These are phyloP conservation scores for Cinnamomum micranthum DNA, from an alignment of 164 flowering plant species.

Conservation along the genomic window DNA sequence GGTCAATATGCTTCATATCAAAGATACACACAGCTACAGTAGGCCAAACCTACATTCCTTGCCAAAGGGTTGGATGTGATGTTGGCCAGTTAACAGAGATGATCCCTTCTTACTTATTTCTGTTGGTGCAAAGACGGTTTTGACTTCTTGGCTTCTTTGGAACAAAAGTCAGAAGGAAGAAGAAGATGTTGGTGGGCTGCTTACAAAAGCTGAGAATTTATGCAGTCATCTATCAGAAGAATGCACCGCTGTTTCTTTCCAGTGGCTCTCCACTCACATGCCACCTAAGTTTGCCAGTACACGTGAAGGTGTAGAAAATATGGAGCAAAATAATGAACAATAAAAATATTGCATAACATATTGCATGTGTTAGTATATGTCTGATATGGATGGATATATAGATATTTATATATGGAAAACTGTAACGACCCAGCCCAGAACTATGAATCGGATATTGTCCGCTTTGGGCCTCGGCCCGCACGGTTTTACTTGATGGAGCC, in stretches of 20 bases:
- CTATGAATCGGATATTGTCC: too few relatives aligned
- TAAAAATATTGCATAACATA: too few relatives aligned
- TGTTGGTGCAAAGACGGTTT: slow-evolving; percentile 90
- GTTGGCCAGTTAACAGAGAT: slow-evolving; percentile 28
- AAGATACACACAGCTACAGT: slow-evolving; percentile 33
- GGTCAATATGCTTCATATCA: slow-evolving; percentile 74
- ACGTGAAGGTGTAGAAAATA: slow-evolving; percentile 20
- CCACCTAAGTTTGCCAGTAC: slow-evolving; percentile 52
- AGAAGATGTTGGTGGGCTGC: slow-evolving; percentile 5
- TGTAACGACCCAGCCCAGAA: too few relatives aligned
- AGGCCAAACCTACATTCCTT: slow-evolving; percentile 14
- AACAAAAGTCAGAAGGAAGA: slow-evolving; percentile 26
- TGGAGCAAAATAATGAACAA: slow-evolving; percentile 9
- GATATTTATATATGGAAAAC: too few relatives aligned
- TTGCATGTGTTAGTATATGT: too few relatives aligned
- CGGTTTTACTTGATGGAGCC: too few relatives aligned
- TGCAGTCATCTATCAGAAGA: slow-evolving; percentile 15
- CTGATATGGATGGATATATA: too few relatives aligned
- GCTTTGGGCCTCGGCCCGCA: too few relatives aligned
- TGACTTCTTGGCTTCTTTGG: slow-evolving; percentile 79
- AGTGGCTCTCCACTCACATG: slow-evolving; percentile 97
- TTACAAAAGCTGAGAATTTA: slow-evolving; percentile 16
- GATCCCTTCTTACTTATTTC: slow-evolving; percentile 67
- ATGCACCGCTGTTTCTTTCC: slow-evolving; percentile 58
- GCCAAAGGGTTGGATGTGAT: slow-evolving; percentile 10